Base-by-base conservation (phyloP, 305 asterid genomes). In the Fraxinus angustifolia region DNA sequence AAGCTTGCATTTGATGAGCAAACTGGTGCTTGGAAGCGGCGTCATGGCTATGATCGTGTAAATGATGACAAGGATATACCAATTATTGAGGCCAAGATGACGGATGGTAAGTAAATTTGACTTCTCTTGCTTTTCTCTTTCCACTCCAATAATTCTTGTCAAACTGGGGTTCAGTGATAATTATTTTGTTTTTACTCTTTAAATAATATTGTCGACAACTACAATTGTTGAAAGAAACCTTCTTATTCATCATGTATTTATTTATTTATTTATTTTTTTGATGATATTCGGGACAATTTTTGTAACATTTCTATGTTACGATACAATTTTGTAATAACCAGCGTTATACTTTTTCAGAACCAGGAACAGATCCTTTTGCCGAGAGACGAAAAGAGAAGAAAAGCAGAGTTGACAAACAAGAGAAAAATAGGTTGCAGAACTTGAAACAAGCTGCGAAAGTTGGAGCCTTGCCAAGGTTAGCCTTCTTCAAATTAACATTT, bases 301-400 rank as follows among this genome's bases (percentile, higher is more conserved):
- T 82, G 36, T 80, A 72, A 48, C 34, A 31, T 21, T 28, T 42
- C 19, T 79, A 11, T 36, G 67, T 45, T 50, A 35, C 45, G 26
- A 73, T 45, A 67, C 31, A 19, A 81, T 81, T 75, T 71, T 81
- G 36, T 82, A 38, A 42, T 82, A 42, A 74, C 78, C 75, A 8
- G 33, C 35, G 1, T 31, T 79, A 35, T 74, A 23, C 75, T 67
- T 80, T 67, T 80, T 74, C 91, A 93, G 97, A 91, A 82, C 95
- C 95, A 8, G 99, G 99, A 62, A 91, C 86, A 17, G 98, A 94
- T 89, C 99, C 98, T 83, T 96, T 96, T 88, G 90, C 96, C 40
- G 93, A 91, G 90, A 88, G 96, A 83, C 88, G 34, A 38, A 86
- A 87, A 84, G 97, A 94, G 84, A 96, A 91, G 96, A 94, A 92